Conservation (phyloP, 495 filamentous ascomycete species). For the Penicillium coffeae region DNA sequence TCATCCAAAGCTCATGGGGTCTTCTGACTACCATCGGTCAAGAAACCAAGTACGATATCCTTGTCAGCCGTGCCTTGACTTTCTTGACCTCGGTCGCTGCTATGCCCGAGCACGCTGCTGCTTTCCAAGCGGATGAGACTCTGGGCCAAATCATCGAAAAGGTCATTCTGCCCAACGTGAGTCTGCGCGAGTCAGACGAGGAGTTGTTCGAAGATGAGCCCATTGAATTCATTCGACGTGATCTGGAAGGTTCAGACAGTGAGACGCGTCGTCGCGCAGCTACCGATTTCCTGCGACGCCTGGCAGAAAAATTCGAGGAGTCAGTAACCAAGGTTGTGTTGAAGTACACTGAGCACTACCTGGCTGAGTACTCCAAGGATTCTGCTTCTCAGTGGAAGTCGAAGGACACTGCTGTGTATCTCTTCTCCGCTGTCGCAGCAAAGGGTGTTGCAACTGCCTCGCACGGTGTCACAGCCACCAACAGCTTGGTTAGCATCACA, state of each 20-base stretch:
- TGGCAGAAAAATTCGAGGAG: slow-evolving; percentile 82
- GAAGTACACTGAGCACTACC: slow-evolving; percentile 75
- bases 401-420: slow-evolving; percentile 94
- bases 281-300: slow-evolving; percentile 84
- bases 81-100: slow-evolving; percentile 88
- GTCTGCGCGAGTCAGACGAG: slow-evolving; percentile 83
- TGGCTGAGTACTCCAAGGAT: slow-evolving; percentile 62
- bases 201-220: slow-evolving; percentile 98
- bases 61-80: slow-evolving; percentile 91
- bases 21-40: slow-evolving; percentile 80
- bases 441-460: slow-evolving; percentile 80
- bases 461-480: slow-evolving; percentile 86
- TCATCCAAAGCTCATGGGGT: slow-evolving; percentile 85
- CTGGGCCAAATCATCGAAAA: slow-evolving; percentile 85
- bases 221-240: slow-evolving; percentile 94
- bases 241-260: slow-evolving; percentile 93
- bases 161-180: slow-evolving; percentile 90
- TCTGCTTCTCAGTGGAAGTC: slow-evolving; percentile 82
- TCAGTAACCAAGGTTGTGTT: slow-evolving; percentile 78
- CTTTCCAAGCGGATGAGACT: slow-evolving; percentile 76
- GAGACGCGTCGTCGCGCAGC: slow-evolving; percentile 89
- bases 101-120: slow-evolving; percentile 68
- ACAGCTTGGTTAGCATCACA: slow-evolving; percentile 75
- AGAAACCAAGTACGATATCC: slow-evolving; percentile 87
- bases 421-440: slow-evolving; percentile 90